phyloP scores from a whole-genome alignment of 1,139 yeast genomes.

The Scheffersomyces segobiensis region DNA sequence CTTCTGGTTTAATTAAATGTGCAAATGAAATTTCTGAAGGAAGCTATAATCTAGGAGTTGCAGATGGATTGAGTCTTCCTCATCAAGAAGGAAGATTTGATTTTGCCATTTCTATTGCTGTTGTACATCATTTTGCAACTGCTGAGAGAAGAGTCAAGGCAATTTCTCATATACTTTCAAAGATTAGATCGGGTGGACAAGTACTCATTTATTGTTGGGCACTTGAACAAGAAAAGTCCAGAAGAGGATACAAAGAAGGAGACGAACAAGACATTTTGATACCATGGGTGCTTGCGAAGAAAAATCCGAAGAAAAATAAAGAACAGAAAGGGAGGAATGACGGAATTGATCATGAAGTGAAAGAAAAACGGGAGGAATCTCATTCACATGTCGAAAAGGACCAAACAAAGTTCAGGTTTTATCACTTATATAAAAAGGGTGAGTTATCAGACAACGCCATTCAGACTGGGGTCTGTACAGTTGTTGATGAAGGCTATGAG shows the following conservation, averaged over 20 bases:
- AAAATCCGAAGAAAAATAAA: conserved; percentile 24
- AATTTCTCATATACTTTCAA: conserved; percentile 62
- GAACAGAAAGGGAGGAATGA: conserved; percentile 5
- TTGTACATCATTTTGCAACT: conserved; percentile 93
- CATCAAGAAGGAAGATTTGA: conserved; percentile 64
- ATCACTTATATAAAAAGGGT: conserved; percentile 82
- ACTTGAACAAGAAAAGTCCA: conserved; percentile 79
- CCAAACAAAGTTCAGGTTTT: conserved; percentile 73
- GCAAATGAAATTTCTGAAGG: conserved; percentile 52
- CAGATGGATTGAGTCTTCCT: conserved; percentile 78
- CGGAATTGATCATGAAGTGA: conserved; percentile 1
- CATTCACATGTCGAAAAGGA: neutral
- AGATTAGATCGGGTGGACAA: conserved; percentile 59
- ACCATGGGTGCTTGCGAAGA: conserved; percentile 82
- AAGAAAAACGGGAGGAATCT: neutral
- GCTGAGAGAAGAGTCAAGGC: conserved; percentile 76
- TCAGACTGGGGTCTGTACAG: conserved; percentile 61
- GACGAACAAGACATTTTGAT: conserved; percentile 92
- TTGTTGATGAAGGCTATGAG: conserved; percentile 81
- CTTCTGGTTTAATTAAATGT: conserved; percentile 73
- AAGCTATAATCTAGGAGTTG: conserved; percentile 50
- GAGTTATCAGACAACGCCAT: conserved; percentile 72
- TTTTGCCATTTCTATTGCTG: conserved; percentile 94
- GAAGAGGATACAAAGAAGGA: conserved; percentile 86
- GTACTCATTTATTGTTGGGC: conserved; percentile 95